Percentiles rank a stretch among this genome's conserved stretches.
Evolutionary conservation across 805 yeast species (phyloP).

Genomic region (Ogataea haglerorum): DNA sequence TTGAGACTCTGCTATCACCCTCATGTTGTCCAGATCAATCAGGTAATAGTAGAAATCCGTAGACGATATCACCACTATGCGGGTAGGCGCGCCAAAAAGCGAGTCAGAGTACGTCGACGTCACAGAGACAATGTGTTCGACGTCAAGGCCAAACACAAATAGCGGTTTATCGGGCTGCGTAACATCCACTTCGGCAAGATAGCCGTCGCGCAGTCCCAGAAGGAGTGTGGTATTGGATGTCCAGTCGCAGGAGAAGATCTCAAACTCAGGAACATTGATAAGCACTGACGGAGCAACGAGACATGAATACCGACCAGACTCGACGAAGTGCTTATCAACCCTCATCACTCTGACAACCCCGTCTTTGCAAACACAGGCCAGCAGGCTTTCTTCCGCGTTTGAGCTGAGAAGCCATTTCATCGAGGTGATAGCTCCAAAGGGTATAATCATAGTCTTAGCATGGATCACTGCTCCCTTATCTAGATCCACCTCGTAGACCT

Average conservation of each 20-base stretch:
- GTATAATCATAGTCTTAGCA: constrained; percentile 17
- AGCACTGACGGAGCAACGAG: constrained; percentile 19
- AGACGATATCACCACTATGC: constrained; percentile 18
- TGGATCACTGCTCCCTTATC: constrained; percentile 4
- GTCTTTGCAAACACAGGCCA: constrained; percentile 29
- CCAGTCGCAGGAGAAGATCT: constrained; percentile 28
- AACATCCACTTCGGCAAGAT: constrained; percentile 28
- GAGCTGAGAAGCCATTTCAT: constrained; percentile 27
- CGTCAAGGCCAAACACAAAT: constrained; percentile 23
- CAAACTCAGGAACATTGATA: constrained; percentile 18
- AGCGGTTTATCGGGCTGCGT: constrained; percentile 17
- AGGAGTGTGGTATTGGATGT: constrained; percentile 23
- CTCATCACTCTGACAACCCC: constrained; percentile 27
- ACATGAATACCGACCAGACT: constrained; percentile 6
- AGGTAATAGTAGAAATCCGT: constrained; percentile 18
- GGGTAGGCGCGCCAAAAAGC: constrained; percentile 11
- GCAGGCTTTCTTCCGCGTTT: constrained; percentile 13
- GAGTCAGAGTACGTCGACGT: constrained; percentile 22
- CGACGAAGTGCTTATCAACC: constrained; percentile 16
- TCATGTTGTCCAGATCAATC: constrained; percentile 21
- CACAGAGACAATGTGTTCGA: constrained; percentile 23
- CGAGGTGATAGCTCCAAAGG: constrained; percentile 24
- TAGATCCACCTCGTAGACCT: constrained; percentile 21
- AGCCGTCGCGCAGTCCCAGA: constrained; percentile 29
- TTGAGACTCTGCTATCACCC: constrained; percentile 13